Percentiles rank a stretch among this genome's conserved stretches.
phyloP scores from a whole-genome alignment of 2,329 filamentous ascomycete genomes.

The Aspergillus luchuensis region DNA sequence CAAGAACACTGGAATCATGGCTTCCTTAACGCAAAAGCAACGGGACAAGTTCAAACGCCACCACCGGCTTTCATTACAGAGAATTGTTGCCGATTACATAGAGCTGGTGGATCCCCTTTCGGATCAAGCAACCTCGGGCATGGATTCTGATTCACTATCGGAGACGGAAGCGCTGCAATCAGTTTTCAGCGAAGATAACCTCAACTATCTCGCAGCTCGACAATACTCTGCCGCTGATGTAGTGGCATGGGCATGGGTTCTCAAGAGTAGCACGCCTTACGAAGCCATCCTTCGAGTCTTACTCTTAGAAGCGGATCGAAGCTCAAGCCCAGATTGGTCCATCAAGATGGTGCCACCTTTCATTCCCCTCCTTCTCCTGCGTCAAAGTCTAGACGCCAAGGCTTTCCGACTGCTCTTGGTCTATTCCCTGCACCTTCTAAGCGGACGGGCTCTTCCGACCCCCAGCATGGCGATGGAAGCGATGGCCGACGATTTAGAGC shows the following conservation, averaged over 20 bases:
- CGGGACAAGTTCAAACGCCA: conserved; percentile 13
- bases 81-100: conserved; percentile 44
- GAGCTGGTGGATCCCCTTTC: conserved; percentile 36
- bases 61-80: conserved; percentile 32
- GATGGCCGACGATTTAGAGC: conserved; percentile 1
- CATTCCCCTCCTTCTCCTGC: conserved; percentile 51
- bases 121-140: conserved; percentile 4
- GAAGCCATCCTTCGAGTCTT: conserved; percentile 42
- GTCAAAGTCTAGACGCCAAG: conserved; percentile 41
- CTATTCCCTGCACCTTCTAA: conserved; percentile 41
- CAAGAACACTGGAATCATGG: conserved; percentile 9
- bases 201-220: conserved; percentile 33
- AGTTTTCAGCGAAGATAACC: conserved; percentile 35
- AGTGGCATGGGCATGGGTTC: conserved; percentile 51
- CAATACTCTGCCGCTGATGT: conserved; percentile 45
- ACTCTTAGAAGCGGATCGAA: conserved; percentile 30
- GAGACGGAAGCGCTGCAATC: conserved; percentile 30
- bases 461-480: background rate
- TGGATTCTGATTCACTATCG: background rate
- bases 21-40: conserved; percentile 14
- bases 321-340: conserved; percentile 1
- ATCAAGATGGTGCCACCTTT: conserved; percentile 46
- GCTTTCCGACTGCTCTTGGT: conserved; percentile 48
- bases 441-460: conserved; percentile 25
- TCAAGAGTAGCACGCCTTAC: conserved; percentile 40